Evolutionary conservation across 2,329 filamentous ascomycete species (phyloP), one percentile per base, ranked within the genome.

Genomic region (Ceratocystis papillata): DNA sequence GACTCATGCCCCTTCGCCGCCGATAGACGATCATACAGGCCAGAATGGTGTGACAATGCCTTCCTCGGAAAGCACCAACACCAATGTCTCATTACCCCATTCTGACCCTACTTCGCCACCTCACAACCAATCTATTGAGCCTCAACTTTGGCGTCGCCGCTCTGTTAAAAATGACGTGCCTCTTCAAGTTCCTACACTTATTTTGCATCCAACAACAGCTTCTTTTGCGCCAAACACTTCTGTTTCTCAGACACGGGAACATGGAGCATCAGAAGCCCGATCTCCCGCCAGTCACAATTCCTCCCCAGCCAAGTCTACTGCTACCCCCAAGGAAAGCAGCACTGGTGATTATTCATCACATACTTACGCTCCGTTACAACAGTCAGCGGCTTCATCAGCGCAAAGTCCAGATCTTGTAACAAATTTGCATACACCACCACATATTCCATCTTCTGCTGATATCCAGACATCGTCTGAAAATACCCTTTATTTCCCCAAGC

Each of bases 91-190:
- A 45, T 37, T 20, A 17, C n/a, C 62, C 10, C 62, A 44, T 45
- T 44, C 41, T 7, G 5, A 17, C 3, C 20, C 57, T 22, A 33
- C 46, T 50, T 37, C 67, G 15, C 63, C 62, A 22, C 53, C 53
- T n/a, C 66, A 66, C 8, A 53, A 61, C 8, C 22, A 28, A 30
- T 33, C 57, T 30, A 57, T 44, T 30, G 55, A 67, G 37, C 70
- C 72, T 55, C 73, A 77, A 61, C 71, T 78, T 59, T 83, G 80
- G 81, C 77, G 77, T 66, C 76, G 81, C 64, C 78, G 81, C 59
- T 81, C 80, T 15, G 73, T 78, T 30, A 83, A 79, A 71, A 75
- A 75, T 65, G 79, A 82, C 65, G 75, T 76, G 64, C 77, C 73
- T 68, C 71, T 79, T 44, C 76, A 79, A 60, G 75, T 83, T 3